These are phyloP conservation scores for Chlamydomonas eustigma DNA, from an alignment of 139 green algal species.

Conservation along the genomic window DNA sequence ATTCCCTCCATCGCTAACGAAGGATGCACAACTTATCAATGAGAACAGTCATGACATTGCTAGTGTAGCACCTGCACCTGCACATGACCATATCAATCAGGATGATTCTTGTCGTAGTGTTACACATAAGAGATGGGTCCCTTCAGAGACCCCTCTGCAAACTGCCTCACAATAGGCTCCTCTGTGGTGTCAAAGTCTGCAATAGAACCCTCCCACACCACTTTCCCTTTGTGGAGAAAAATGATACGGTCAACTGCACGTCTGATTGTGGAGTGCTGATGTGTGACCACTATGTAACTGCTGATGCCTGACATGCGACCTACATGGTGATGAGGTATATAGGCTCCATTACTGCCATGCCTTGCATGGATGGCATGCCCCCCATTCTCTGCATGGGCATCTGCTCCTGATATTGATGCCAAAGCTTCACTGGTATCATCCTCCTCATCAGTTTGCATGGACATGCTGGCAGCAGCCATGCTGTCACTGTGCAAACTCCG, in stretches of 20 bases:
- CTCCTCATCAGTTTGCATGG: neutral
- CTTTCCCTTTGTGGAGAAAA: constrained; percentile 91
- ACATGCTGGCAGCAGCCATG: neutral
- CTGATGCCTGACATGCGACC: constrained; percentile 58
- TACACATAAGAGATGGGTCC: constrained; percentile 81
- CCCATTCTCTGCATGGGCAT: neutral
- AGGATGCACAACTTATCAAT: too few relatives aligned
- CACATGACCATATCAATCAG: too few relatives aligned
- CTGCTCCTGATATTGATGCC: neutral
- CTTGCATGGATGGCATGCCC: too few relatives aligned
- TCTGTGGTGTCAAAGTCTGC: constrained; percentile 91
- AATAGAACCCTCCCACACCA: constrained; percentile 92
- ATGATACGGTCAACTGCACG: constrained; percentile 93
- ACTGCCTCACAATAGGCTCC: constrained; percentile 94
- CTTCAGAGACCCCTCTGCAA: constrained; percentile 77
- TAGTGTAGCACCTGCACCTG: too few relatives aligned
- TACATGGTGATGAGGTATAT: neutral
- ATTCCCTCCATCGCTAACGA: too few relatives aligned
- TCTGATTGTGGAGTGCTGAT: constrained; percentile 95
- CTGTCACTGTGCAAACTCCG: constrained; percentile 14
- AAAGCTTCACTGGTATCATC: neutral
- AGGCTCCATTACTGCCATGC: neutral
- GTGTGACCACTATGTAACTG: constrained; percentile 97
- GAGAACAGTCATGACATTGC: too few relatives aligned
- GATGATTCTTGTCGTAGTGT: too few relatives aligned